These are phyloP conservation scores for Klebsormidium nitens DNA, from an alignment of 139 green algal species.

Conservation along the genomic window DNA sequence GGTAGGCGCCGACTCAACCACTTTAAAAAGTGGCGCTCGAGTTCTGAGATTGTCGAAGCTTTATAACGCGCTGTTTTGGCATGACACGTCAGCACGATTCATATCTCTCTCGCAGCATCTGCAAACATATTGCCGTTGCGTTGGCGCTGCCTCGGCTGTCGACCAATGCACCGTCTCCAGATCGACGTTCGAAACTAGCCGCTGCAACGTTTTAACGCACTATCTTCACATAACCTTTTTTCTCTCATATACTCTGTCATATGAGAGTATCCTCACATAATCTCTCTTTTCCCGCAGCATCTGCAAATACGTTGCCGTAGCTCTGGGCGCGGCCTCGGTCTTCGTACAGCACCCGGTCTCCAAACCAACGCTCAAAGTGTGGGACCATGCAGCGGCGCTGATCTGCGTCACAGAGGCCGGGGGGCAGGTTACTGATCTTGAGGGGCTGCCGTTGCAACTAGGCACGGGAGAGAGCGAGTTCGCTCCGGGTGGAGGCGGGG, in stretches of 20 bases:
- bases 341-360: constrained; percentile 30
- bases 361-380: constrained; percentile 11
- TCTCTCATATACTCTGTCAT: too few species aligned
- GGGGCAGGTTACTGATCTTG: constrained; percentile 28
- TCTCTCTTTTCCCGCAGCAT: constrained; percentile 10
- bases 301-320: constrained; percentile 37
- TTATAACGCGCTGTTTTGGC: too few species aligned
- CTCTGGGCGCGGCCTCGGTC: not conserved
- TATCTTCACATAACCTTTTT: too few species aligned
- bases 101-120: constrained; percentile 21
- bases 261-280: too few species aligned
- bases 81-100: too few species aligned
- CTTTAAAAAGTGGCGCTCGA: too few species aligned
- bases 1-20: too few species aligned
- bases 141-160: constrained; percentile 10
- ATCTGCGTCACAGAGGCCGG: constrained; percentile 33
- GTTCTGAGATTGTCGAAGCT: too few species aligned
- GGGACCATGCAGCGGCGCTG: constrained; percentile 33
- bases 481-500: constrained; percentile 17
- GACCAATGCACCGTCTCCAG: constrained; percentile 16
- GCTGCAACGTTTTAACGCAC: too few species aligned
- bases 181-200: constrained; percentile 4
- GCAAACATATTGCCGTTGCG: constrained; percentile 32
- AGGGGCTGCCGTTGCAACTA: constrained; percentile 2
- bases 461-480: not conserved